Evolutionary conservation across 768 basidiomycete species (phyloP).

Genomic region (Kwoniella dendrophila): DNA sequence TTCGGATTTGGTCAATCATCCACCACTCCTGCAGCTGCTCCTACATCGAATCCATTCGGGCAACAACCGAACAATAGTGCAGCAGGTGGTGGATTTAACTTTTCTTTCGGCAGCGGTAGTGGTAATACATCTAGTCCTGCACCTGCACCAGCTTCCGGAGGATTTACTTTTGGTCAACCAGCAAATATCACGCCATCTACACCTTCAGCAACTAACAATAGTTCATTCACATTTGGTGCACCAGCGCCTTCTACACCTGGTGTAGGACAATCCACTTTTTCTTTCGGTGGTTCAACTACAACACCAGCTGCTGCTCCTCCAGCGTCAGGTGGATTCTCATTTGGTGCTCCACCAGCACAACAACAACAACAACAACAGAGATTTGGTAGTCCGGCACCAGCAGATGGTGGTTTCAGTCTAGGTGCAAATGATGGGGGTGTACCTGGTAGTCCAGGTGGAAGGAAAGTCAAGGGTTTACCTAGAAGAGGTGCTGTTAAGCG

Average conservation of each 20-base stretch:
- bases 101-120: slow-evolving; percentile 15
- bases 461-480: slow-evolving; percentile 21
- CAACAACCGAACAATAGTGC: background rate
- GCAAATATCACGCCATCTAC: slow-evolving; percentile 3
- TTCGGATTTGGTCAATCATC: slow-evolving; percentile 17
- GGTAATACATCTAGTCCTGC: slow-evolving; percentile 13
- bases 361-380: slow-evolving; percentile 7
- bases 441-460: slow-evolving; percentile 25
- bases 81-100: slow-evolving; percentile 15
- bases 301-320: slow-evolving; percentile 21
- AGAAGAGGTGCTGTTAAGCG: slow-evolving; percentile 25
- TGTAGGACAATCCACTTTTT: too few relatives aligned
- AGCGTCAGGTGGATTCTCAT: slow-evolving; percentile 11
- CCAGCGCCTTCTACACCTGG: too few relatives aligned
- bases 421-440: slow-evolving; percentile 16
- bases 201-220: background rate
- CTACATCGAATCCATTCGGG: slow-evolving; percentile 21
- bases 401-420: slow-evolving; percentile 20
- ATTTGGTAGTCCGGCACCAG: slow-evolving; percentile 28
- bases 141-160: slow-evolving; percentile 4
- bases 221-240: slow-evolving; percentile 16
- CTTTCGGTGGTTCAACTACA: slow-evolving; percentile 5
- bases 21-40: slow-evolving; percentile 3
- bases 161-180: slow-evolving; percentile 21
- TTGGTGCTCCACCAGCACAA: slow-evolving; percentile 12